phyloP scores from a whole-genome alignment of 768 basidiomycete species.

The Lentinula sp. region DNA sequence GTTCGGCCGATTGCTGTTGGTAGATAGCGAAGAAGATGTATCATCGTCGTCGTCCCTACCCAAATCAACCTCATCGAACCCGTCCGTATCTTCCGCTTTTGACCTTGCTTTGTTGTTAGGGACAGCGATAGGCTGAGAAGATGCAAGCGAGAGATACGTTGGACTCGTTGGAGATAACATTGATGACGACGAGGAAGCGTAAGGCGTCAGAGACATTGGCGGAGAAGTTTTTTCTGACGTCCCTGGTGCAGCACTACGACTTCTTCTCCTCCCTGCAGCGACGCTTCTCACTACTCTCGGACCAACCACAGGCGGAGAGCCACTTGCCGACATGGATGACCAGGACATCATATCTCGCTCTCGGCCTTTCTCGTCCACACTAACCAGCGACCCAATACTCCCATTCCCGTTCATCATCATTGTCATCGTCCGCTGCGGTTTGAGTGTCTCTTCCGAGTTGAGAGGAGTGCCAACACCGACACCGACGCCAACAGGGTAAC shows the following conservation, averaged over 20 bases:
- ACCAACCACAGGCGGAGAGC: conserved; percentile 24
- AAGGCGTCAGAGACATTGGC: neutral
- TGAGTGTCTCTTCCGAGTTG: conserved; percentile 64
- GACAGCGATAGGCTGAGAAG: conserved; percentile 6
- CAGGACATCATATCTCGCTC: conserved; percentile 4
- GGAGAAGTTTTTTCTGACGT: conserved; percentile 4
- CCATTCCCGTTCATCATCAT: conserved; percentile 37
- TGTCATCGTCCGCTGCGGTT: conserved; percentile 40
- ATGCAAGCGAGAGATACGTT: neutral
- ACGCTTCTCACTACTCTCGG: conserved; percentile 54
- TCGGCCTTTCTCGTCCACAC: conserved; percentile 18
- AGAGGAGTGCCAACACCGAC: conserved; percentile 18
- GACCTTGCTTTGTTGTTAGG: neutral
- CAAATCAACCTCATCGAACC: conserved; percentile 2
- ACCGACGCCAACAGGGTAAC: conserved; percentile 8
- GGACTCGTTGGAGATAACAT: neutral
- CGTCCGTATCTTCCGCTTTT: neutral
- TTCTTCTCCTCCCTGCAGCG: conserved; percentile 37
- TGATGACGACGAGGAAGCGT: conserved; percentile 2
- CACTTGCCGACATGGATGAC: conserved; percentile 11
- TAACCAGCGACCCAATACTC: conserved; percentile 41
- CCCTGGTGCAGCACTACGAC: conserved; percentile 25
- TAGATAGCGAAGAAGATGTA: neutral
- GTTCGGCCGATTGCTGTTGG: neutral
- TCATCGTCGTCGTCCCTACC: neutral